Percentiles rank a stretch among this genome's conserved stretches.
Evolutionary conservation across 257 asterid species (phyloP).

Genomic region (Solanum stenotomum): DNA sequence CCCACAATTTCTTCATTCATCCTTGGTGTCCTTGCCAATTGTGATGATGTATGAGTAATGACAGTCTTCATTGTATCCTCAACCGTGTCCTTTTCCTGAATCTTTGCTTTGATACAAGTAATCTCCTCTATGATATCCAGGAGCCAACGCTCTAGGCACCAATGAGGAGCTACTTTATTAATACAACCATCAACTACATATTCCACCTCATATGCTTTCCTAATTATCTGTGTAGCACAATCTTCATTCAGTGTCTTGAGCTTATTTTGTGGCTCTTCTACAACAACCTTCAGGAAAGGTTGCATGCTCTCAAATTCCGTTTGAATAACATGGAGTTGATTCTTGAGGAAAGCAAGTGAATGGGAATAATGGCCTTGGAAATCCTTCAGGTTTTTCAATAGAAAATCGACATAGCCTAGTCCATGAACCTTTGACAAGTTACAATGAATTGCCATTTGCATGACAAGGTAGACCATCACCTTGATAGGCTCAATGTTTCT

Average conservation of each 20-base stretch:
- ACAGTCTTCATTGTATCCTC: neutral
- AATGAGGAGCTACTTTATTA: neutral
- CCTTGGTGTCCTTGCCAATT: neutral
- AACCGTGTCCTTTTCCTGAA: neutral
- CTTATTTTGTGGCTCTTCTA: neutral
- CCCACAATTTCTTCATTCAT: neutral
- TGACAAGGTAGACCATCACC: neutral
- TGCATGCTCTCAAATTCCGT: neutral
- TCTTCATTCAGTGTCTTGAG: neutral
- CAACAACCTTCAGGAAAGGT: neutral
- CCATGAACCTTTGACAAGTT: no score
- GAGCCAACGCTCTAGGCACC: conserved; percentile 4
- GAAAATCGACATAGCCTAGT: no score
- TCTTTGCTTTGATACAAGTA: neutral
- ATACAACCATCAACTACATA: conserved; percentile 3
- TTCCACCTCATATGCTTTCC: conserved; percentile 14
- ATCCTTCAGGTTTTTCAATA: no score
- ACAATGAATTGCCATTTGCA: neutral
- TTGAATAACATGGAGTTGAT: neutral
- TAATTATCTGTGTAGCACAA: neutral
- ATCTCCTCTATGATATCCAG: neutral
- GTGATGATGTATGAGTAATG: neutral
- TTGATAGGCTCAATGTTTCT: neutral
- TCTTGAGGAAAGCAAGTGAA: neutral
- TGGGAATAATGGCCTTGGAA: neutral